phyloP scores from a whole-genome alignment of 1,139 yeast species.

The Waltiozyma sp. region DNA sequence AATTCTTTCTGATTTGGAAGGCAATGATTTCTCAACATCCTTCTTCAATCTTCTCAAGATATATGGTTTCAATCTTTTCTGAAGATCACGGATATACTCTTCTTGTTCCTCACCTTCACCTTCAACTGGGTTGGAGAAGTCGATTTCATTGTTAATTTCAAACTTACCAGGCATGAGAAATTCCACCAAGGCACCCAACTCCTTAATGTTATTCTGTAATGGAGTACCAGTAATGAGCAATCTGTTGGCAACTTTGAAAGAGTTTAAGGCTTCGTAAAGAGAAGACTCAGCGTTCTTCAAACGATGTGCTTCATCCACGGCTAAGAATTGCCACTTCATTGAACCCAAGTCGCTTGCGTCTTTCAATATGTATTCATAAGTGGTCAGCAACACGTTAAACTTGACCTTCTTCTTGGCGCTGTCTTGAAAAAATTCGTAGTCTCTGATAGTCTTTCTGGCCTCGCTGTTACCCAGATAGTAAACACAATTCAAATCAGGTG shows the following conservation, averaged over 20 bases:
- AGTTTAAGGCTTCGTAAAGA: constrained; percentile 73
- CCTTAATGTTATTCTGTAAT: constrained; percentile 88
- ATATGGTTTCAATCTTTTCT: constrained; percentile 77
- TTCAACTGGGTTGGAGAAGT: constrained; percentile 78
- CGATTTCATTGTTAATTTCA: constrained; percentile 85
- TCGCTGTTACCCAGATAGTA: constrained; percentile 88
- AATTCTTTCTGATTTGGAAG: constrained; percentile 90
- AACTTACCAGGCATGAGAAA: constrained; percentile 94
- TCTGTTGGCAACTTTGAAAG: constrained; percentile 76
- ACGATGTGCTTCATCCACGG: constrained; percentile 98
- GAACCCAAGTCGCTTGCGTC: constrained; percentile 73
- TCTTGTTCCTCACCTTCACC: constrained; percentile 47
- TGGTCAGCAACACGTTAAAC: constrained; percentile 80
- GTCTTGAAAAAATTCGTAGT: constrained; percentile 69
- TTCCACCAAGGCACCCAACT: constrained; percentile 87
- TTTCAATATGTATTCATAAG: constrained; percentile 90
- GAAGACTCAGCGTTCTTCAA: constrained; percentile 91
- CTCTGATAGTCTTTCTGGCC: constrained; percentile 73
- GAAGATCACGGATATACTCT: constrained; percentile 75
- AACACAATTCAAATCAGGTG: constrained; percentile 89
- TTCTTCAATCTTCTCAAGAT: constrained; percentile 88
- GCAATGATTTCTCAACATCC: constrained; percentile 93
- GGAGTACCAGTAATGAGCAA: constrained; percentile 97
- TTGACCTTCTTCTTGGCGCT: constrained; percentile 45
- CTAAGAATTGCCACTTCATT: constrained; percentile 90